Conservation (phyloP, 2,329 filamentous ascomycete species). For the Orbilia blumenaviensis region DNA sequence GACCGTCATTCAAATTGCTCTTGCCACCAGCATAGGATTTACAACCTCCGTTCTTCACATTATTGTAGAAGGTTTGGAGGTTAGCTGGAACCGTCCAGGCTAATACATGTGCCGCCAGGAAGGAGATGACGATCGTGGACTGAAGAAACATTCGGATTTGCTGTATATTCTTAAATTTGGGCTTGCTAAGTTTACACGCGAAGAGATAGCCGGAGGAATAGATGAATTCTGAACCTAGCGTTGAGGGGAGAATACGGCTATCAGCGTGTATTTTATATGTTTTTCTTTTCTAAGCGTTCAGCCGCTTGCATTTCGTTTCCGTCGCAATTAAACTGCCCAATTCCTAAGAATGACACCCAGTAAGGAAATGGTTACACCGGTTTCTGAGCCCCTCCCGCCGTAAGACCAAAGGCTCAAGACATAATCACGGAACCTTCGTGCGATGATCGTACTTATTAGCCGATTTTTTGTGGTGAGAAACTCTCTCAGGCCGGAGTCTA, state of each 20-base stretch:
- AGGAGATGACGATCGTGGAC: neutral
- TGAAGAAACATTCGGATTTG: slow-evolving; percentile 30
- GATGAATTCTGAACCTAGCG: too few species aligned
- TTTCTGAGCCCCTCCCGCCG: neutral
- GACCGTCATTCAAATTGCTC: slow-evolving; percentile 51
- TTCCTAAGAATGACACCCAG: too few species aligned
- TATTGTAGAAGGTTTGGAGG: slow-evolving; percentile 46
- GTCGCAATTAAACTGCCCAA: neutral
- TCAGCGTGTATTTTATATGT: too few species aligned
- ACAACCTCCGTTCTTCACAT: slow-evolving; percentile 47
- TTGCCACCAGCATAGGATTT: slow-evolving; percentile 23
- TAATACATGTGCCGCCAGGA: slow-evolving; percentile 9
- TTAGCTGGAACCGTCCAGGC: slow-evolving; percentile 27
- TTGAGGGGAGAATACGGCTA: too few species aligned
- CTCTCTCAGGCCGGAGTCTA: too few species aligned
- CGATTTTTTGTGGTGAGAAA: neutral
- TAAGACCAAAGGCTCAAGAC: too few species aligned
- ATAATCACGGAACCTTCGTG: slow-evolving; percentile 6
- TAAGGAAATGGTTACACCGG: slow-evolving; percentile 1
- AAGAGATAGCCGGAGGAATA: too few species aligned
- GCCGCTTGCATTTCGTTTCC: neutral
- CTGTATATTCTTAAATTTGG: too few species aligned
- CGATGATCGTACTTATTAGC: neutral
- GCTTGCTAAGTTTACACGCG: too few species aligned
- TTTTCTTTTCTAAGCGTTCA: too few species aligned